These are phyloP conservation scores for Cutaneotrichosporon dermatis DNA, from an alignment of 1,284 basidiomycete species.

Conservation along the genomic window DNA sequence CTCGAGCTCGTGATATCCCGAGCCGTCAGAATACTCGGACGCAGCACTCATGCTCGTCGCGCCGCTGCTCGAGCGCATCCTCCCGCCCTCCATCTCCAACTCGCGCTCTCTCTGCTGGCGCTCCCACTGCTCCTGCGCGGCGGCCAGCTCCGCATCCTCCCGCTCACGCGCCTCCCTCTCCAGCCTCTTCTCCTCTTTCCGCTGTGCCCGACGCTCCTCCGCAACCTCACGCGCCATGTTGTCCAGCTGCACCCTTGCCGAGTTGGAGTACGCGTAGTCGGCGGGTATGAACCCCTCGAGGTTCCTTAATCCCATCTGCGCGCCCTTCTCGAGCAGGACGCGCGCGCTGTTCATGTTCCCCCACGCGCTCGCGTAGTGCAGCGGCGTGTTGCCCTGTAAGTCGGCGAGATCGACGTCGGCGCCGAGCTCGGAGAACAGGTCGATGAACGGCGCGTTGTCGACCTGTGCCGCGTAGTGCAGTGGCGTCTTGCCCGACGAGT, in stretches of 20 bases:
- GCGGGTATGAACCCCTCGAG: constrained; percentile 87
- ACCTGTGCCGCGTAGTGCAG: constrained; percentile 81
- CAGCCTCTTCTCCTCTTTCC: constrained; percentile 13
- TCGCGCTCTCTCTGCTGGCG: not conserved
- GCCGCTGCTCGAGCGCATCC: not conserved
- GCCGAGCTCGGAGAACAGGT: constrained; percentile 67
- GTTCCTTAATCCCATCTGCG: constrained; percentile 73
- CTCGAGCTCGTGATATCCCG: not conserved
- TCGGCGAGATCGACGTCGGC: constrained; percentile 85
- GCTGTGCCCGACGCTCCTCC: constrained; percentile 22
- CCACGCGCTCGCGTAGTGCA: constrained; percentile 63
- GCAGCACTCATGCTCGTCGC: no score
- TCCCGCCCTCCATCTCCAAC: not conserved
- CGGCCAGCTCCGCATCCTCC: constrained; percentile 3
- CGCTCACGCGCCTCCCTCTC: constrained; percentile 6
- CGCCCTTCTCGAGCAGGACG: constrained; percentile 80
- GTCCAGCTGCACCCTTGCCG: constrained; percentile 28
- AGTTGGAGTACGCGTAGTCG: constrained; percentile 80
- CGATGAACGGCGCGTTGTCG: constrained; percentile 81
- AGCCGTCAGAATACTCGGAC: not conserved
- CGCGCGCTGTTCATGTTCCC: constrained; percentile 64
- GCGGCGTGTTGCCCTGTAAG: constrained; percentile 81
- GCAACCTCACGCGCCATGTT: constrained; percentile 29
- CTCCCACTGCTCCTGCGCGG: not conserved
- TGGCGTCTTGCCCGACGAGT: constrained; percentile 79